Conservation (phyloP, 2,329 filamentous ascomycete genomes). For the Thelonectria rubi region DNA sequence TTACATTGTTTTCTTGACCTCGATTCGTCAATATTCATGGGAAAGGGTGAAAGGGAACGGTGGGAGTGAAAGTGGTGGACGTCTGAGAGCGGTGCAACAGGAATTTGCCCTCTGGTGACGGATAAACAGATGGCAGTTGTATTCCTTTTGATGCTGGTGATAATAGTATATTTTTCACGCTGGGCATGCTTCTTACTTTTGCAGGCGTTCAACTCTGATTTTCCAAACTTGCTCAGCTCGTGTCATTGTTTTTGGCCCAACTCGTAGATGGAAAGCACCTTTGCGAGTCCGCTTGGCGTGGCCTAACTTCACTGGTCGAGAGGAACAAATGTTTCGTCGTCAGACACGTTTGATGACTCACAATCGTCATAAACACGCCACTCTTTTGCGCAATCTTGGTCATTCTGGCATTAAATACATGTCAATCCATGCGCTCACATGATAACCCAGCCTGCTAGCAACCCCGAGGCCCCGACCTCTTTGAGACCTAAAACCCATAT, state of each 20-base stretch:
- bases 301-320: background rate
- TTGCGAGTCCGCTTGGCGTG: background rate
- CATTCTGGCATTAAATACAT: slow-evolving; percentile 45
- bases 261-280: no score
- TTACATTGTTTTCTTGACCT: background rate
- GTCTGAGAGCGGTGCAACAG: slow-evolving; percentile 19
- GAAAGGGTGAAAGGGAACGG: slow-evolving; percentile 6
- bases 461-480: slow-evolving; percentile 27
- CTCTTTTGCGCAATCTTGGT: slow-evolving; percentile 34
- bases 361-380: slow-evolving; percentile 11
- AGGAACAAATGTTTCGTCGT: background rate
- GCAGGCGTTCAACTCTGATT: slow-evolving; percentile 25
- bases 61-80: slow-evolving; percentile 5
- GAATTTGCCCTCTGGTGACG: slow-evolving; percentile 8
- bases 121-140: slow-evolving; percentile 16
- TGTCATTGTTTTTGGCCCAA: no score
- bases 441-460: slow-evolving; percentile 28
- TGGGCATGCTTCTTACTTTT: slow-evolving; percentile 28
- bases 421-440: slow-evolving; percentile 37
- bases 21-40: background rate
- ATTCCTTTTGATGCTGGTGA: slow-evolving; percentile 26
- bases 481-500: slow-evolving; percentile 31
- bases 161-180: slow-evolving; percentile 30
- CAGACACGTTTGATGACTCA: slow-evolving; percentile 4
- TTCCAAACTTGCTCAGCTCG: background rate